A percentile compares a stretch with the other conserved stretches of the same genome.
Conservation (phyloP, 2,329 filamentous ascomycete species). For the Trichoderma endophyticum region DNA sequence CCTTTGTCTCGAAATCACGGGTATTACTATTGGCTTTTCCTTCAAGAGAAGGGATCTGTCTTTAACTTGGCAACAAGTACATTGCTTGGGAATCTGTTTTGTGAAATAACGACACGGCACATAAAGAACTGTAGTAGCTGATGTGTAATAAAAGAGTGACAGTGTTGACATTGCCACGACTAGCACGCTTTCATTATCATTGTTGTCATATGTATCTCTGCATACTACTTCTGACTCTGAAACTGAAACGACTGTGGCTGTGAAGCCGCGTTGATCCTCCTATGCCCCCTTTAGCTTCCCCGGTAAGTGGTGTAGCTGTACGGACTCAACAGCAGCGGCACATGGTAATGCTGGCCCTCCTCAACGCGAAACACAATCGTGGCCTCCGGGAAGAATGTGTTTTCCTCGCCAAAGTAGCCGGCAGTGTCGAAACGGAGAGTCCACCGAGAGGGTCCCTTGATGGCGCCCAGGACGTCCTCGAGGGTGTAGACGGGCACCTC, state of each 20-base stretch:
- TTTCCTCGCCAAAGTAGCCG: constrained; percentile 63
- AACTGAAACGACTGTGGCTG: background rate
- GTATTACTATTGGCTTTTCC: background rate
- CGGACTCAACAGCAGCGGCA: constrained; percentile 72
- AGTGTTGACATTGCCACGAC: background rate
- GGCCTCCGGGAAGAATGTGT: constrained; percentile 61
- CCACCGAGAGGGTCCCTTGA: constrained; percentile 53
- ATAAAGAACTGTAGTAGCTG: background rate
- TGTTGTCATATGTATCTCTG: background rate
- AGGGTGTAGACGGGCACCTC: constrained; percentile 58
- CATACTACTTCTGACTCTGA: background rate
- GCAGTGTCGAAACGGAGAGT: constrained; percentile 71
- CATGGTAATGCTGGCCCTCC: constrained; percentile 69
- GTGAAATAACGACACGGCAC: background rate
- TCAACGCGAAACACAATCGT: constrained; percentile 52
- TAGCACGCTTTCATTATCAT: background rate
- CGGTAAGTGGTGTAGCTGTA: constrained; percentile 82
- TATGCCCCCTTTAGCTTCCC: constrained; percentile 54
- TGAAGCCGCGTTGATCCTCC: background rate
- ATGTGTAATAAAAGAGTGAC: background rate
- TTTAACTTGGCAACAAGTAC: background rate
- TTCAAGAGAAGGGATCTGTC: background rate
- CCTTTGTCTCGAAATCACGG: background rate
- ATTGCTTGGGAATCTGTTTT: background rate
- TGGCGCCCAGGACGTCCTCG: constrained; percentile 50